Evolutionary conservation across 306 rosid genomes (phyloP), one percentile per base, ranked within the genome.

Genomic region (Inga laurina): DNA sequence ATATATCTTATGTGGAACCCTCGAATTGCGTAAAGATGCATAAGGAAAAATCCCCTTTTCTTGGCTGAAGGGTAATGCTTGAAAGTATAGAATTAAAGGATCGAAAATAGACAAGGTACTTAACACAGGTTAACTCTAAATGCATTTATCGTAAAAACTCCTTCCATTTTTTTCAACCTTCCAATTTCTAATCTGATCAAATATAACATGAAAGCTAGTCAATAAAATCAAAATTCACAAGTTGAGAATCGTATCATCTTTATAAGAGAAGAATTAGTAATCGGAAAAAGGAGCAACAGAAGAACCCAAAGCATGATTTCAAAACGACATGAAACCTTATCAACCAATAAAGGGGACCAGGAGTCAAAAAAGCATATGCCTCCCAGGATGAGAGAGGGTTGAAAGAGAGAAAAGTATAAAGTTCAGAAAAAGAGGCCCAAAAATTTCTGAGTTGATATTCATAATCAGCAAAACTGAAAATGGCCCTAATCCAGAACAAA

Each of bases 401-500:
- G n/a, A 10, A 39, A 73, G 52, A 18, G 1, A 77, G n/a, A 81
- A 64, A 51, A 65, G 51, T 37, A 37, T 0, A 7, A 8, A 66
- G n/a, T 18, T 34, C 6, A 21, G 30, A 34, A 46, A 41, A 12
- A 76, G 35, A 3, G 48, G 22, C 59, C 44, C 37, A 41, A 18
- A 10, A 68, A 52, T 21, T 37, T 51, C 46, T 14, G 0, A 12
- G 19, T 21, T n/a, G 32, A 57, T 75, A 74, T 5, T 44, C 8
- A 73, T 30, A 62, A n/a, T 48, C 68, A 68, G 18, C 72, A 4
- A 77, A 43, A 48, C 15, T 14, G 41, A 22, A 45, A 72, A 21
- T 5, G 14, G 82, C 62, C 79, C 85, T 61, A 74, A 72, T 19
- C 48, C 34, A 39, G 70, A 80, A 70, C 76, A 35, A n/a, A 59